Base-by-base conservation (phyloP, 1,139 yeast species). In the Pichia sp. region DNA sequence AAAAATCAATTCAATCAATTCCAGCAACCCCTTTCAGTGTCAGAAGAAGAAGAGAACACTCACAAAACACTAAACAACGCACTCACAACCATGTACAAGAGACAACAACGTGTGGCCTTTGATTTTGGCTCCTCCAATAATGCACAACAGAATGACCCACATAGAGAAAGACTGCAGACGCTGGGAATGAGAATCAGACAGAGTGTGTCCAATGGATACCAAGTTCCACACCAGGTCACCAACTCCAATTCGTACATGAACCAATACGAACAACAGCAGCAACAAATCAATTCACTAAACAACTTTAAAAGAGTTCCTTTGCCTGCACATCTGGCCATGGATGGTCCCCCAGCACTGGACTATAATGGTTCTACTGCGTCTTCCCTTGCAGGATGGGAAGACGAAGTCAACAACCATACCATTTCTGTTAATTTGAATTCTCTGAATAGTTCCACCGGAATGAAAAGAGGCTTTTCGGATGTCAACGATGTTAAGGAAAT, bases 151-250 rank as follows among this genome's bases (percentile, higher is more conserved):
- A 8, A 6, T 29, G 49, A 50, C 23, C 39, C 27, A 1, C 43
- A 39, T 5, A 36, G 53, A 1, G 64, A 65, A 10, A 55, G 61
- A 4, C 66, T 82, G 29, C 71, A 80, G 38, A 71, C 80, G 0
- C 57, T 81, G 5, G 88, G 87, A 0, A 81, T 81, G 86, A 69
- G 86, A 51, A 76, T 82, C 52, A 72, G 92, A 57, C 79, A 81
- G 55, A 72, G 83, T 2, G 78, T 82, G 2, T 69, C 77, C 39
- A 80, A 79, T 40, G 88, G 87, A 0, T 80, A 80, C 62, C 65
- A 55, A 44, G 60, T 58, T 4, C 68, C 65, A 37, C 38, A 38
- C 7, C 8, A 9, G 4, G 33, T 10, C 48, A 46, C 27, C 40
- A 37, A 36, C 37, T 45, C 49, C 35, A 16, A 16, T 16, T 27